Conservation (phyloP, 108 stramenopile species). For the Fistulifera pelliculosa region DNA sequence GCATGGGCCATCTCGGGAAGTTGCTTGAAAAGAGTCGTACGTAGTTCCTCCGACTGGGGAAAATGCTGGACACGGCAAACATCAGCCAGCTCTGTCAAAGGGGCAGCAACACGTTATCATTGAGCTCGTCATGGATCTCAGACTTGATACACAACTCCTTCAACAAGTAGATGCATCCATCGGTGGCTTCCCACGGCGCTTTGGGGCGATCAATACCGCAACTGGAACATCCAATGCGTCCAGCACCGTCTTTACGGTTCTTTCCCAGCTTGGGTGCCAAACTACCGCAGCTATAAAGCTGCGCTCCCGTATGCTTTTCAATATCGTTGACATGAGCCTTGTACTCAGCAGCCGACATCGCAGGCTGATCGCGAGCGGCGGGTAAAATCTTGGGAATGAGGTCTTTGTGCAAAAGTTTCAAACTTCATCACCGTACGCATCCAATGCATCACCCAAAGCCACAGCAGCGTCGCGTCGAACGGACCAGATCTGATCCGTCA, state of each 20-base stretch:
- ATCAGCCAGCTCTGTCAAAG: conserved; percentile 66
- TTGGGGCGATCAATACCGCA: conserved; percentile 80
- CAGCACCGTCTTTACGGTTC: conserved; percentile 72
- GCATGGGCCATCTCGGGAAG: conserved; percentile 67
- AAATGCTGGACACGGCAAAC: conserved; percentile 76
- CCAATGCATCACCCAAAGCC: conserved; percentile 83
- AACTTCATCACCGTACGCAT: conserved; percentile 58
- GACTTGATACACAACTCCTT: conserved; percentile 54
- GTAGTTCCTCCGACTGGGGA: conserved; percentile 72
- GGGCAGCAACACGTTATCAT: conserved; percentile 52
- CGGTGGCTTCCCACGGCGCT: conserved; percentile 92
- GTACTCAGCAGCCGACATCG: conserved; percentile 78
- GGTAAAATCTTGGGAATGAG: conserved; percentile 42
- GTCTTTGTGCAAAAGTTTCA: conserved; percentile 31
- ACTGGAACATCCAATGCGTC: conserved; percentile 78
- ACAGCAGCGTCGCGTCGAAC: conserved; percentile 92
- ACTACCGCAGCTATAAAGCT: conserved; percentile 87
- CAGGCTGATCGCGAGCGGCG: conserved; percentile 68
- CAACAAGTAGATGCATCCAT: conserved; percentile 89
- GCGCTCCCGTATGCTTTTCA: conserved; percentile 64
- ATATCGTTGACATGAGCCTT: conserved; percentile 73
- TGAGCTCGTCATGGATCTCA: conserved; percentile 9
- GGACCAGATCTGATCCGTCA: conserved; percentile 96
- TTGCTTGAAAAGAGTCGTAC: conserved; percentile 72
- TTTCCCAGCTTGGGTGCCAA: conserved; percentile 92